Evolutionary conservation across 495 filamentous ascomycete genomes (phyloP).

Genomic region (Annulohypoxylon maeteangense): DNA sequence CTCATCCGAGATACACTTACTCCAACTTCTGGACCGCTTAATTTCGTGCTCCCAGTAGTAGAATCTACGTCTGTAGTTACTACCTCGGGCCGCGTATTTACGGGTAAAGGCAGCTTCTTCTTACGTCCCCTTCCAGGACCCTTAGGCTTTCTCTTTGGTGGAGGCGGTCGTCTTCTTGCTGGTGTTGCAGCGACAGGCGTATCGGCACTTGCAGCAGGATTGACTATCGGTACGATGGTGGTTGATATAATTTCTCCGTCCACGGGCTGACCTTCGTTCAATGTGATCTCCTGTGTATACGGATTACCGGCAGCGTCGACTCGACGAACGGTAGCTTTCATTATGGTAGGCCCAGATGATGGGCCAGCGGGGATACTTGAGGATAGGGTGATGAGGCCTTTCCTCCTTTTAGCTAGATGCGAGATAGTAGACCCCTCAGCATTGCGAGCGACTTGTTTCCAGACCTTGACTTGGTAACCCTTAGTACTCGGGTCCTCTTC

Average conservation of each 20-base stretch:
- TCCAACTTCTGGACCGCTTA: conserved; percentile 23
- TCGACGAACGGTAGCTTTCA: conserved; percentile 80
- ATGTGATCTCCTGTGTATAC: conserved; percentile 81
- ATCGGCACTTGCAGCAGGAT: conserved; percentile 39
- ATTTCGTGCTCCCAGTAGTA: conserved; percentile 37
- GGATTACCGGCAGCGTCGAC: conserved; percentile 81
- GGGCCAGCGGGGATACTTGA: conserved; percentile 57
- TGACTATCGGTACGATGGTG: conserved; percentile 55
- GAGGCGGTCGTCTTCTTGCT: conserved; percentile 71
- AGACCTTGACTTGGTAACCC: conserved; percentile 77
- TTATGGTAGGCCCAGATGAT: conserved; percentile 62
- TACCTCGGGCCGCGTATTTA: conserved; percentile 47
- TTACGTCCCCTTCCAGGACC: conserved; percentile 73
- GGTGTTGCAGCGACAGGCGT: conserved; percentile 49
- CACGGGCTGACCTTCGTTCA: conserved; percentile 81
- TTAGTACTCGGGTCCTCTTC: conserved; percentile 66
- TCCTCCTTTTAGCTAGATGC: conserved; percentile 87
- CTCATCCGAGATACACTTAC: conserved; percentile 23
- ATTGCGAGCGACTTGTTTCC: conserved; percentile 81
- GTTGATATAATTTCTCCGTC: conserved; percentile 81
- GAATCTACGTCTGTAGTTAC: conserved; percentile 50
- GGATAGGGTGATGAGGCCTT: conserved; percentile 66
- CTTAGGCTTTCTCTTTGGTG: conserved; percentile 79
- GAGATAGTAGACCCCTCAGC: conserved; percentile 79
- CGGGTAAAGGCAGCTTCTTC: conserved; percentile 66